Evolutionary conservation across 352 stramenopile genomes (phyloP).

Genomic region (Halophytophthora polymorphica): DNA sequence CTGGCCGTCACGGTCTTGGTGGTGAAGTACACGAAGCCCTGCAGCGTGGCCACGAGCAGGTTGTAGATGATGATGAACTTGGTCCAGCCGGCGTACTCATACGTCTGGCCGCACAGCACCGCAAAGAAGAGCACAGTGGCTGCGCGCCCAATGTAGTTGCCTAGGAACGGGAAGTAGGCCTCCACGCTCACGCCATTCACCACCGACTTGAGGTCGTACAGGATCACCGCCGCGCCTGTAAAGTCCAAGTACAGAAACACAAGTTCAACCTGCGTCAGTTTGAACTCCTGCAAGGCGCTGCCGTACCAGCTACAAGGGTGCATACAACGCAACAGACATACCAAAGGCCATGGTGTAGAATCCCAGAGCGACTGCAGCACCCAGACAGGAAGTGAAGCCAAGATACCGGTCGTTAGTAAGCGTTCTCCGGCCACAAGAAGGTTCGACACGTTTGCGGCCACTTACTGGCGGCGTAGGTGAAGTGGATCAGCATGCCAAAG

Average conservation of each 20-base stretch:
- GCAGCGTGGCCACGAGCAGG: constrained; percentile 64
- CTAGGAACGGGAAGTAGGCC: constrained; percentile 82
- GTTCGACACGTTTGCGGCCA: background rate
- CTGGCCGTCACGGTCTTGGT: constrained; percentile 64
- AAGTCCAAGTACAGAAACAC: background rate
- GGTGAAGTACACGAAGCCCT: constrained; percentile 82
- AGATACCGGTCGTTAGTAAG: background rate
- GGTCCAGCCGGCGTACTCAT: constrained; percentile 67
- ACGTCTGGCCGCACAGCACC: constrained; percentile 65
- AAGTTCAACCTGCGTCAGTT: constrained; percentile 1
- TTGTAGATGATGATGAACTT: constrained; percentile 77
- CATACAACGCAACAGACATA: constrained; percentile 14
- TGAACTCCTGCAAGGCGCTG: background rate
- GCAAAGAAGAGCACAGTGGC: constrained; percentile 81
- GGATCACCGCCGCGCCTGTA: constrained; percentile 62
- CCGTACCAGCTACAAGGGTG: background rate
- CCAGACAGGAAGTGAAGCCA: background rate
- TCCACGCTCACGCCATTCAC: constrained; percentile 82
- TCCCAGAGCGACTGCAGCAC: constrained; percentile 52
- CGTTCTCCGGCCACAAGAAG: too few species aligned
- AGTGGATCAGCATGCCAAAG: constrained; percentile 82
- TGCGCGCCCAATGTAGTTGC: constrained; percentile 84
- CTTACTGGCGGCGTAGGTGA: constrained; percentile 56
- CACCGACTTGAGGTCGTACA: constrained; percentile 85
- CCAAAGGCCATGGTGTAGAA: constrained; percentile 86